Evolutionary conservation across 768 basidiomycete genomes (phyloP), one percentile per base, ranked within the genome.

Genomic region (Lentinula lateritia): DNA sequence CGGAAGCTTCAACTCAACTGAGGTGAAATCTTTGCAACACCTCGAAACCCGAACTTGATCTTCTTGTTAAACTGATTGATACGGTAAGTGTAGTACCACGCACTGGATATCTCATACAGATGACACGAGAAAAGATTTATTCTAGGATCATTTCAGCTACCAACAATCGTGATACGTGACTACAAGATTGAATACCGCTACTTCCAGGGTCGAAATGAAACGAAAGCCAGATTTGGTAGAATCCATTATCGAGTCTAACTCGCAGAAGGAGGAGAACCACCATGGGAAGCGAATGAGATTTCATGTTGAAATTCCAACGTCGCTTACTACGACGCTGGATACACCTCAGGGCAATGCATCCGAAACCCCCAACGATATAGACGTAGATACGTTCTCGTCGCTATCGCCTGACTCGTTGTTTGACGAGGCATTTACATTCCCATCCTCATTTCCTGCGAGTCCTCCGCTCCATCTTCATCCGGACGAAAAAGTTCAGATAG

Each of bases 351-450:
- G 28, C 28, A 28, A 28, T 35, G 38, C 13, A 38, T 18, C 36
- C 5, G 9, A 28, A 13, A 20, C 9, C 16, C 28, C 3, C 28
- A 3, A 48, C 9, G 20, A 48, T 3, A 9, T 9, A 48, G 35
- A 39, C 16, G n/a, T 16, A 12, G 53, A 54, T 10, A n/a, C 20
- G 3, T 54, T 41, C 20, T 54, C 53, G 36, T 54, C 53, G 9
- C n/a, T 52, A 20, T 54, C 72, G 34, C 68, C 69, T 18, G 71
- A 85, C 65, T 84, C 84, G 5, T 71, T 86, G 34, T 85, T 85
- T 64, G 84, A 85, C 57, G 81, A 79, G 60, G 69, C 71, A 16
- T 23, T 53, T 12, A 60, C 58, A 28, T 35, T 20, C 23, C 46
- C 43, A 36, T 18, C 6, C 36, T 60, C 54, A 46, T 15, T 12